Percentiles rank a stretch among this genome's conserved stretches.
Evolutionary conservation across 352 stramenopile species (phyloP).

Genomic region (Phytophthora vignae): DNA sequence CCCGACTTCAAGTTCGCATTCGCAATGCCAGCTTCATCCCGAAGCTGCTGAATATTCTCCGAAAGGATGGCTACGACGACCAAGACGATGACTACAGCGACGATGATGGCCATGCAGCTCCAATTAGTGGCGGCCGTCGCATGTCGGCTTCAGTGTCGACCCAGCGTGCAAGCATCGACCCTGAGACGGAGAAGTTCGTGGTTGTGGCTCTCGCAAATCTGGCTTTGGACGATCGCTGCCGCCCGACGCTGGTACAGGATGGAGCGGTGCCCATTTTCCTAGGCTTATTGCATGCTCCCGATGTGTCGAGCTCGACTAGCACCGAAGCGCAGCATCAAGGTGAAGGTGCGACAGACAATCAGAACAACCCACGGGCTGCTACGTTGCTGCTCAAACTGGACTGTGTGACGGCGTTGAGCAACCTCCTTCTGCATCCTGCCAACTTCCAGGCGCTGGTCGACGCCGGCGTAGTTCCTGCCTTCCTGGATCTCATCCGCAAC

Average conservation of each 20-base stretch:
- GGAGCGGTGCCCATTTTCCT: slow-evolving; percentile 69
- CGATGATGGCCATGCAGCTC: slow-evolving; percentile 25
- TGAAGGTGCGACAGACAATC: slow-evolving; percentile 16
- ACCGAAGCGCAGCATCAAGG: slow-evolving; percentile 7
- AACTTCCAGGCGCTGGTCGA: slow-evolving; percentile 83
- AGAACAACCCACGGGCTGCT: slow-evolving; percentile 32
- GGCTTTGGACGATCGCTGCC: slow-evolving; percentile 75
- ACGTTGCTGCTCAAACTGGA: slow-evolving; percentile 74
- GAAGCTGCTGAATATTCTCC: slow-evolving; percentile 56
- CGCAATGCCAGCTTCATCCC: slow-evolving; percentile 62
- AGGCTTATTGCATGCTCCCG: slow-evolving; percentile 46
- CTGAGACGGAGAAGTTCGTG: slow-evolving; percentile 74
- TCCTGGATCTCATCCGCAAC: slow-evolving; percentile 65
- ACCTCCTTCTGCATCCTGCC: slow-evolving; percentile 82
- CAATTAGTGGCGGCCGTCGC: not conserved
- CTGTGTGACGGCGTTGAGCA: slow-evolving; percentile 83
- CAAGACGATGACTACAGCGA: slow-evolving; percentile 34
- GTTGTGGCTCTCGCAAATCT: slow-evolving; percentile 79
- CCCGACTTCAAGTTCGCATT: slow-evolving; percentile 70
- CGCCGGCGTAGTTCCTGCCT: slow-evolving; percentile 77
- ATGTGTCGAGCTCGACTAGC: not conserved
- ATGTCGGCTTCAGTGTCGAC: not conserved
- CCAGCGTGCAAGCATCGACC: slow-evolving; percentile 34
- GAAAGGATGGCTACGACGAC: slow-evolving; percentile 14
- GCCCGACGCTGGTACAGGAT: slow-evolving; percentile 66